Evolutionary conservation across 2,329 filamentous ascomycete genomes (phyloP), one percentile per base, ranked within the genome.

Genomic region (Escovopsis weberi): DNA sequence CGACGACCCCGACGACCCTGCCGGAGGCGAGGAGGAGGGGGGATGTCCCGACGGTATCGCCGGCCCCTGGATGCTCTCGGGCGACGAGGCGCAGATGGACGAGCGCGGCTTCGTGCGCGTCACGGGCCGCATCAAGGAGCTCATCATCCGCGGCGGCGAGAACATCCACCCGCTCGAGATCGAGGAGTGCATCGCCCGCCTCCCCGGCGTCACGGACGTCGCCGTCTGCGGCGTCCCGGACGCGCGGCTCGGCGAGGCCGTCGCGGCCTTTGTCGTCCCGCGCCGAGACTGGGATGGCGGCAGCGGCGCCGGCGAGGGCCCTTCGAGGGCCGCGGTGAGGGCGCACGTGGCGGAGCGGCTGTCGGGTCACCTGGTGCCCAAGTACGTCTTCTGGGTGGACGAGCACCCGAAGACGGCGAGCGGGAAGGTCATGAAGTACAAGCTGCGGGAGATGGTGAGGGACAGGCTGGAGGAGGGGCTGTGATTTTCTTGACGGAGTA

Each of bases 381-480:
- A 84, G 61, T 77, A 89, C 57, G 74, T 96, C n/a, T 94, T 94
- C 57, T 94, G 84, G 74, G 69, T 84, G 0, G 71, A 80, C 1
- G 75, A 78, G n/a, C 93, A 85, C 58, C 89, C 89, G 18, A 95
- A 94, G 72, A 98, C 91, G 33, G 84, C 87, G 6, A 94, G 86
- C 59, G 89, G 89, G 23, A 98, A 98, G 74, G 88, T 96, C 43
- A 86, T 94, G 65, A 95, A 96, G 66, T 95, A 83, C 59, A 89
- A 82, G 65, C 60, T 96, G 53, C 74, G 76, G 55, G 82, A 87
- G 12, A 65, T 72, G 54, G 88, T 69, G 1, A 60, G 57, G 50
- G 58, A 62, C 48, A 40, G 64, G 7, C 40, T 66, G 3, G 42
- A 45, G 15, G 26, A 37, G n/a, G 39, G 35, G 34, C 12, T 18